Percentiles rank a stretch among this genome's conserved stretches.
These are phyloP conservation scores for Peronospora belbahrii DNA, from an alignment of 352 stramenopile genomes.

Conservation along the genomic window DNA sequence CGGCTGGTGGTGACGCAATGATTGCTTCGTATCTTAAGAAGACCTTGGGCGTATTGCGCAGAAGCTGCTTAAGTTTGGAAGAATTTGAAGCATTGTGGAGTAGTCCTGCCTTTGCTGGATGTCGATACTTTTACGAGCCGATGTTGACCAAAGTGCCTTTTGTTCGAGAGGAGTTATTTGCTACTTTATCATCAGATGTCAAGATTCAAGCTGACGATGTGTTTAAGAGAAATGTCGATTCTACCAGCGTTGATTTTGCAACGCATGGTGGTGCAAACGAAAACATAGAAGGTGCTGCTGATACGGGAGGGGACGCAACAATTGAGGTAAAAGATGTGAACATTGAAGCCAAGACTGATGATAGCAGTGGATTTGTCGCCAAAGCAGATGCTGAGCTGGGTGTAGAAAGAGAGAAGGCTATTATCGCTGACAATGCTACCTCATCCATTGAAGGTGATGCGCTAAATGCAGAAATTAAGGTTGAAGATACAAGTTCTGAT, in stretches of 20 bases:
- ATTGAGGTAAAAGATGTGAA: neutral
- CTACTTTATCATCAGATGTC: conserved; percentile 15
- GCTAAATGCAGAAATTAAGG: neutral
- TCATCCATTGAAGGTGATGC: neutral
- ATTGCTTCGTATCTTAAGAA: conserved; percentile 38
- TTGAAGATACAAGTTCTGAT: neutral
- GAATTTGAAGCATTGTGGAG: conserved; percentile 62
- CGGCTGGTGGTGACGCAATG: conserved; percentile 14
- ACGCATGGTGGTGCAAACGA: neutral
- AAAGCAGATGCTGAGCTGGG: neutral
- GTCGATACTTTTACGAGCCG: conserved; percentile 51
- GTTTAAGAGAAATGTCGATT: conserved; percentile 3
- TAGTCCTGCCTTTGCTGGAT: conserved; percentile 44
- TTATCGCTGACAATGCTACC: neutral
- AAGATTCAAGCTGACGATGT: conserved; percentile 9
- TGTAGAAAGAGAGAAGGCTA: neutral
- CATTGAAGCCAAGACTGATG: neutral
- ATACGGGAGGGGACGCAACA: neutral
- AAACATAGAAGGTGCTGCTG: neutral
- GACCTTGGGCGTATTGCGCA: conserved; percentile 39
- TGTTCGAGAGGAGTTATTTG: conserved; percentile 28
- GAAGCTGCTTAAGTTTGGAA: conserved; percentile 36
- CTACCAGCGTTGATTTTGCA: neutral
- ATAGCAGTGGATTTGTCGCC: neutral
- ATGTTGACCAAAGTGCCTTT: conserved; percentile 39